Evolutionary conservation across 768 basidiomycete genomes (phyloP).

Genomic region (Epithele typhae): DNA sequence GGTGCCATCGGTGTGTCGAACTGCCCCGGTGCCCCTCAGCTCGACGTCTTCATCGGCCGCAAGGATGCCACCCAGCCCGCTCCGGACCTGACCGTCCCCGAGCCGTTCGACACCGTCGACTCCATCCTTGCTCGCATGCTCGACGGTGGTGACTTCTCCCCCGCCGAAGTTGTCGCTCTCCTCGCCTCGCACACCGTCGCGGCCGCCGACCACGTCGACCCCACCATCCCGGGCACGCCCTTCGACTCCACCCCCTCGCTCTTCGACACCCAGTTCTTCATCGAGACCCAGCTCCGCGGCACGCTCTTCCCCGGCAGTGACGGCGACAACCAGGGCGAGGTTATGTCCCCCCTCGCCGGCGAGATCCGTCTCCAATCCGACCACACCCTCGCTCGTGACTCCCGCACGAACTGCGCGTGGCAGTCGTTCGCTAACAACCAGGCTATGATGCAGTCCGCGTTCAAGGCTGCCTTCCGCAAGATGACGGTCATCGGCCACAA

Average conservation of each 20-base stretch:
- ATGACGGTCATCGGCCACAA: slow-evolving; percentile 23
- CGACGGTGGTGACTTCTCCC: slow-evolving; percentile 31
- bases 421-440: slow-evolving; percentile 24
- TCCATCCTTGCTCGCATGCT: slow-evolving; percentile 27
- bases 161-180: slow-evolving; percentile 31
- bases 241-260: slow-evolving; percentile 42
- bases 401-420: slow-evolving; percentile 27
- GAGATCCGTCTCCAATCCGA: slow-evolving; percentile 31
- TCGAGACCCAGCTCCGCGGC: slow-evolving; percentile 42
- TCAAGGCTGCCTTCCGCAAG: slow-evolving; percentile 22
- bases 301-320: slow-evolving; percentile 34
- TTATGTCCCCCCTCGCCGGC: slow-evolving; percentile 23
- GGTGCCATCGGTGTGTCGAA: slow-evolving; percentile 30
- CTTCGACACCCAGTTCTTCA: slow-evolving; percentile 43
- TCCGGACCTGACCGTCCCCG: slow-evolving; percentile 14
- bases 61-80: slow-evolving; percentile 9
- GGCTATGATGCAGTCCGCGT: slow-evolving; percentile 14
- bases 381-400: slow-evolving; percentile 24
- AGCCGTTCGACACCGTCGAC: slow-evolving; percentile 18
- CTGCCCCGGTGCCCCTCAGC: slow-evolving; percentile 33
- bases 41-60: slow-evolving; percentile 33
- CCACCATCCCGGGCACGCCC: slow-evolving; percentile 30
- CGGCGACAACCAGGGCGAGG: slow-evolving; percentile 21
- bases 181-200: slow-evolving; percentile 26
- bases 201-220: slow-evolving; percentile 19